These are phyloP conservation scores for Russula sp. DNA, from an alignment of 768 basidiomycete species.

Conservation along the genomic window DNA sequence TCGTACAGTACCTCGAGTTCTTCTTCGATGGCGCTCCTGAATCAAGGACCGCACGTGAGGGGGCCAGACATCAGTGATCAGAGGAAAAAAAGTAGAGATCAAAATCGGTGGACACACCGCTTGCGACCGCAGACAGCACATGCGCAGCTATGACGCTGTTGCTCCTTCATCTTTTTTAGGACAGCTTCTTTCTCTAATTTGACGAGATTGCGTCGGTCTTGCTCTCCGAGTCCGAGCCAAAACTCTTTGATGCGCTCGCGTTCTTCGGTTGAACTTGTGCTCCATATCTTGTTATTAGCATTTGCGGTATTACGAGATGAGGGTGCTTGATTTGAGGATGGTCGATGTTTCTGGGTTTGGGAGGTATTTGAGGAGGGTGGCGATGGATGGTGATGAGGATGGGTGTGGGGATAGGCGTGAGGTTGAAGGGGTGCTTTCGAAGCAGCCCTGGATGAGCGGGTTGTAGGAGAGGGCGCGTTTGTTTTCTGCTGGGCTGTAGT, in stretches of 20 bases:
- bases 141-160: slow-evolving; percentile 93
- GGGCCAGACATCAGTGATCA: slow-evolving; percentile 29
- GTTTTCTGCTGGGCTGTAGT: slow-evolving; percentile 23
- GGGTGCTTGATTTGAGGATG: slow-evolving; percentile 34
- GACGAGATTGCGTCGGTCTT: slow-evolving; percentile 87
- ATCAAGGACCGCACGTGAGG: slow-evolving; percentile 1
- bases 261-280: slow-evolving; percentile 87
- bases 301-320: slow-evolving; percentile 23
- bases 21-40: slow-evolving; percentile 96
- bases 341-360: slow-evolving; percentile 40
- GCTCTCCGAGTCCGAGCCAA: slow-evolving; percentile 91
- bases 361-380: slow-evolving; percentile 45
- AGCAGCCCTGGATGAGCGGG: slow-evolving; percentile 39
- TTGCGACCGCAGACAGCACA: slow-evolving; percentile 97
- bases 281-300: slow-evolving; percentile 84
- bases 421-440: slow-evolving; percentile 57
- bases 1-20: slow-evolving; percentile 99
- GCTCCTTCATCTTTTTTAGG: slow-evolving; percentile 98
- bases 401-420: slow-evolving; percentile 50
- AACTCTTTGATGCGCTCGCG: slow-evolving; percentile 97
- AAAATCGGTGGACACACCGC: slow-evolving; percentile 59
- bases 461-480: slow-evolving; percentile 36
- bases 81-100: slow-evolving; percentile 33
- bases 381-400: slow-evolving; percentile 56
- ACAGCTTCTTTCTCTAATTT: slow-evolving; percentile 99